Evolutionary conservation across 805 yeast genomes (phyloP).

Genomic region (Zygosaccharomyces bailii): DNA sequence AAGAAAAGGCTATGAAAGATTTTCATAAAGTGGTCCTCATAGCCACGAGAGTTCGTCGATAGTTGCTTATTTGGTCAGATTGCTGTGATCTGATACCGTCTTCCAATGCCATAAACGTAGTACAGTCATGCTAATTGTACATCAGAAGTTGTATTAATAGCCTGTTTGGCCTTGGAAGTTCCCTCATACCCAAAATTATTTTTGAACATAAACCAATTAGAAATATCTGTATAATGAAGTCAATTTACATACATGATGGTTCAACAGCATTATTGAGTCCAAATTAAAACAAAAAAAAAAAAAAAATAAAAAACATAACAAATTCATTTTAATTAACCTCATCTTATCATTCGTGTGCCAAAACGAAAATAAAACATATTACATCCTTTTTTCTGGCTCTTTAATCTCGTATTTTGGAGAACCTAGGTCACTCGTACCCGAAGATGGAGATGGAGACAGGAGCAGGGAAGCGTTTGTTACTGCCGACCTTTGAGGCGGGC

Average conservation of each 20-base stretch:
- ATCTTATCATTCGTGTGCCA: no score
- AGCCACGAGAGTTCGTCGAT: no score
- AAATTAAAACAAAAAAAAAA: not conserved
- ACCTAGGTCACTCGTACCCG: conserved; percentile 32
- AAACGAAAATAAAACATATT: not conserved
- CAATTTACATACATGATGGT: not conserved
- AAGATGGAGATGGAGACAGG: conserved; percentile 20
- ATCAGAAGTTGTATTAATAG: no score
- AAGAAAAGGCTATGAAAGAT: no score
- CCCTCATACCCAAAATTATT: not conserved
- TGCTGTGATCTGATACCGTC: no score
- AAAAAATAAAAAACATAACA: not conserved
- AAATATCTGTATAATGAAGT: not conserved
- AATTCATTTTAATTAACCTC: not conserved
- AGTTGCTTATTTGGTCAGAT: no score
- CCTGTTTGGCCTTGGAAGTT: no score
- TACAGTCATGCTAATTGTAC: no score
- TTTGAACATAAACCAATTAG: not conserved
- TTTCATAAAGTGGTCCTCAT: no score
- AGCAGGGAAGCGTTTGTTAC: conserved; percentile 7
- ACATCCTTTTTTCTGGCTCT: conserved; percentile 2
- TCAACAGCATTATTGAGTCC: not conserved
- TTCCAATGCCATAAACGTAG: no score
- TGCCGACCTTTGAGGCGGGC: conserved; percentile 15
- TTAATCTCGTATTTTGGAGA: conserved; percentile 30